A percentile compares a stretch with the other conserved stretches of the same genome.
These are phyloP conservation scores for Ceratocystis smalleyi DNA, from an alignment of 2,329 filamentous ascomycete genomes.

Conservation along the genomic window DNA sequence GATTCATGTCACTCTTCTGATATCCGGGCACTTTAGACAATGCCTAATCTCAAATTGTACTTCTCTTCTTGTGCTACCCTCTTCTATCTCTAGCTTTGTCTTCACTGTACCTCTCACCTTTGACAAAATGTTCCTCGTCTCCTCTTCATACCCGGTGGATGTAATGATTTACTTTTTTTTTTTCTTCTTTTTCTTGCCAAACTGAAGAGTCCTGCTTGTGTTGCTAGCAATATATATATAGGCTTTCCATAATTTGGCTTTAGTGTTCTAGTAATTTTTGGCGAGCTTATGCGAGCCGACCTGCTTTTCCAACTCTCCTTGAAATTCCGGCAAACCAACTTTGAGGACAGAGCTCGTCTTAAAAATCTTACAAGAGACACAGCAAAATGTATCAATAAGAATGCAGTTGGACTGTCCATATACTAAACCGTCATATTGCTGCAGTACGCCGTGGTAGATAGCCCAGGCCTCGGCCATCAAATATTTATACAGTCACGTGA, in stretches of 20 bases:
- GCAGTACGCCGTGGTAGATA: too few relatives aligned
- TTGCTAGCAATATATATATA: too few relatives aligned
- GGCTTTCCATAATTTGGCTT: too few relatives aligned
- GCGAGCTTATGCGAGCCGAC: too few relatives aligned
- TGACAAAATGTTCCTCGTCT: neutral
- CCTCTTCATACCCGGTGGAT: neutral
- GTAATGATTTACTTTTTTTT: neutral
- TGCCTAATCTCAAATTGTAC: neutral
- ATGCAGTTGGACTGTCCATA: too few relatives aligned
- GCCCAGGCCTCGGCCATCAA: neutral
- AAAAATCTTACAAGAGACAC: too few relatives aligned
- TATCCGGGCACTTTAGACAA: neutral
- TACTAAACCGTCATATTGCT: neutral
- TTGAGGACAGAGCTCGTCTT: too few relatives aligned
- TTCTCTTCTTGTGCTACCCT: neutral
- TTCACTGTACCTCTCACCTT: neutral
- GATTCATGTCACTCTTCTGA: neutral
- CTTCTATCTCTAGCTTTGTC: constrained; percentile 7
- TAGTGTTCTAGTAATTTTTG: too few relatives aligned
- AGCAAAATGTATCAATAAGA: too few relatives aligned
- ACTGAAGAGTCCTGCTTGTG: neutral
- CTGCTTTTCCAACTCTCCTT: too few relatives aligned
- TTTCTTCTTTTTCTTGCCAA: neutral
- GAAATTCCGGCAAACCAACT: too few relatives aligned
- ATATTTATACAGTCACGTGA: constrained; percentile 12